Conservation (phyloP, 2,329 filamentous ascomycete genomes). For the Penicillium thymicola region DNA sequence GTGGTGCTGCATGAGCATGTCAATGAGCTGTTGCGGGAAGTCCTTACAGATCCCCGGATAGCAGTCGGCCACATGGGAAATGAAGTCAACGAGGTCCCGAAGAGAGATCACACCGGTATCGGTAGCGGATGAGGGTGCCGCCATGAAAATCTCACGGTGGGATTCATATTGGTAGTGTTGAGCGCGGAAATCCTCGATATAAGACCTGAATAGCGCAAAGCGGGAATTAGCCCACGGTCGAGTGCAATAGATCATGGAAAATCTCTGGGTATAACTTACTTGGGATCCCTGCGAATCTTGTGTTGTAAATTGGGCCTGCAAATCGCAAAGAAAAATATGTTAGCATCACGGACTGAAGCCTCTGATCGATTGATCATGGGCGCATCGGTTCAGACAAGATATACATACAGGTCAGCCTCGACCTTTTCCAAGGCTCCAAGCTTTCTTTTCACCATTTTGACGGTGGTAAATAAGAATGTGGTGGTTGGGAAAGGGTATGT, state of each 20-base stretch:
- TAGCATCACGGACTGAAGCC: conserved; percentile 20
- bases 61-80: conserved; percentile 90
- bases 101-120: conserved; percentile 78
- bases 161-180: conserved; percentile 91
- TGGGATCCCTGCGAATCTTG: conserved; percentile 83
- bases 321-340: conserved; percentile 17
- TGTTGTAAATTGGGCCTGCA: conserved; percentile 77
- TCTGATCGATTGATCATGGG: conserved; percentile 5
- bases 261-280: conserved; percentile 47
- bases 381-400: conserved; percentile 1
- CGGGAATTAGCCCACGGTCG: conserved; percentile 3
- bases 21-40: conserved; percentile 78
- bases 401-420: conserved; percentile 75
- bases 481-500: conserved; percentile 52
- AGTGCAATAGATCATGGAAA: not conserved
- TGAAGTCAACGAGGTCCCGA: conserved; percentile 86
- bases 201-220: conserved; percentile 57
- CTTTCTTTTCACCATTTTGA: conserved; percentile 76
- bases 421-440: conserved; percentile 92
- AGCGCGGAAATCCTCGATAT: conserved; percentile 81
- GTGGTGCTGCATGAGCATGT: conserved; percentile 79
- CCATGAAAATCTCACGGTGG: conserved; percentile 85
- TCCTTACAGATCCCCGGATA: conserved; percentile 75
- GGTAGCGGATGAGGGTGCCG: conserved; percentile 73
- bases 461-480: conserved; percentile 4